Evolutionary conservation across 192 early-diverging fungal genomes (phyloP).

Genomic region (Umbelopsis ramanniana): DNA sequence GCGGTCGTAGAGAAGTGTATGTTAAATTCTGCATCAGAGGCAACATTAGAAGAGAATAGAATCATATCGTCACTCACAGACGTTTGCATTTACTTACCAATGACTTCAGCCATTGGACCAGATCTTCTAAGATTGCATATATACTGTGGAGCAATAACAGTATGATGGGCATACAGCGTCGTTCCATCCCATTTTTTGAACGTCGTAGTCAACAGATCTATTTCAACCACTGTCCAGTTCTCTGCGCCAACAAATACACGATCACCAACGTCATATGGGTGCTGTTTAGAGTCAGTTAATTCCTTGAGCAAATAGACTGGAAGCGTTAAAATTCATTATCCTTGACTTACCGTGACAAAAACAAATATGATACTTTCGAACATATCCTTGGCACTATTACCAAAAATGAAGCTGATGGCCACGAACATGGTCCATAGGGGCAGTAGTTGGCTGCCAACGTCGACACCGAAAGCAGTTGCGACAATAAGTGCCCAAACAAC

Average conservation of each 20-base stretch:
- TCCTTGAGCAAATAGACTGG: background rate
- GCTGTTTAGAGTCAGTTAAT: constrained; percentile 29
- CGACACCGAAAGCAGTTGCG: constrained; percentile 58
- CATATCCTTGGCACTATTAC: constrained; percentile 73
- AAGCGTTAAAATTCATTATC: too few species aligned
- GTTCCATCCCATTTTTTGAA: constrained; percentile 82
- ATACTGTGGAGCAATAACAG: constrained; percentile 57
- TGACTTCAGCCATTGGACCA: constrained; percentile 56
- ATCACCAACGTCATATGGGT: constrained; percentile 80
- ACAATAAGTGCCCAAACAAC: constrained; percentile 52
- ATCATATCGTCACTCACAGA: background rate
- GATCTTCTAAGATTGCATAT: constrained; percentile 79
- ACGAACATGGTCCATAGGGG: constrained; percentile 74
- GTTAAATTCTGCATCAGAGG: constrained; percentile 44
- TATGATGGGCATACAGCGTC: constrained; percentile 78
- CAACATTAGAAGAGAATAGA: constrained; percentile 11
- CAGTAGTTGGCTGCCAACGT: constrained; percentile 64
- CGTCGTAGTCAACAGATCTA: constrained; percentile 81
- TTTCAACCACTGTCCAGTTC: constrained; percentile 72
- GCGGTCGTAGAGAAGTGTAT: constrained; percentile 75
- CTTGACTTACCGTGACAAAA: constrained; percentile 70
- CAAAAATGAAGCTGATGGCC: constrained; percentile 86
- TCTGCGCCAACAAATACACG: constrained; percentile 71
- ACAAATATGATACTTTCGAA: constrained; percentile 88
- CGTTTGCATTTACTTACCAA: constrained; percentile 44